A percentile compares a stretch with the other conserved stretches of the same genome.
Evolutionary conservation across 2,329 filamentous ascomycete genomes (phyloP).

Genomic region (Sarocladium strictum): DNA sequence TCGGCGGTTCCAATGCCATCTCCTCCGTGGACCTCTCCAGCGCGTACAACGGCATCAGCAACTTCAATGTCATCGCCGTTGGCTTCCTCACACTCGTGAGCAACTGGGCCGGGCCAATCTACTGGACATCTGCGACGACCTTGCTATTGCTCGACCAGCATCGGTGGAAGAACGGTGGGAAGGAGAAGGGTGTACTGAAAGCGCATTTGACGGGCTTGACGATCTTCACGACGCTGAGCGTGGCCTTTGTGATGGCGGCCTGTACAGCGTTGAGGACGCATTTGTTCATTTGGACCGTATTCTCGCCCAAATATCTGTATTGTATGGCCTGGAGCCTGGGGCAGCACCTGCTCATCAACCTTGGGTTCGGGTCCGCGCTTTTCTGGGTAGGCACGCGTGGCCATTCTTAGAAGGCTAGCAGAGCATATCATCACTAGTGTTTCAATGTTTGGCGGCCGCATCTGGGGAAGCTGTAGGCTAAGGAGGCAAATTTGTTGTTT

Average conservation of each 20-base stretch:
- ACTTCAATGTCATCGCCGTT: constrained; percentile 75
- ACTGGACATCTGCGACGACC: constrained; percentile 69
- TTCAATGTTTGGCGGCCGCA: too few relatives aligned
- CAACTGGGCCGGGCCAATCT: constrained; percentile 90
- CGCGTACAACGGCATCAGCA: constrained; percentile 85
- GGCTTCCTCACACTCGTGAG: constrained; percentile 77
- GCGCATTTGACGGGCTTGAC: constrained; percentile 61
- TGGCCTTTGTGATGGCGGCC: constrained; percentile 77
- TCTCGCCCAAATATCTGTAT: constrained; percentile 94
- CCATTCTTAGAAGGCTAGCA: background rate
- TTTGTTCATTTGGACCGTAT: constrained; percentile 98
- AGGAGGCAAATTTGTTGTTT: too few relatives aligned
- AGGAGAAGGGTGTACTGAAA: constrained; percentile 27
- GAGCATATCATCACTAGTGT: too few relatives aligned
- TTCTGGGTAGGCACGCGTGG: constrained; percentile 42
- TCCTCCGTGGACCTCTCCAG: constrained; percentile 92
- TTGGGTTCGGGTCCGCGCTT: constrained; percentile 54
- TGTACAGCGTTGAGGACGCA: constrained; percentile 81
- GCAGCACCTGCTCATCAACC: constrained; percentile 71
- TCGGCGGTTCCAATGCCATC: constrained; percentile 89
- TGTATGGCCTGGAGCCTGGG: constrained; percentile 81
- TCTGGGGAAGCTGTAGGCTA: too few relatives aligned
- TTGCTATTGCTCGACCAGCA: constrained; percentile 45
- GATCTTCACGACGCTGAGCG: constrained; percentile 58
- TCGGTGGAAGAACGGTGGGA: constrained; percentile 10